These are phyloP conservation scores for Pseudonitzschia multiseries DNA, from an alignment of 108 stramenopile genomes.

Conservation along the genomic window DNA sequence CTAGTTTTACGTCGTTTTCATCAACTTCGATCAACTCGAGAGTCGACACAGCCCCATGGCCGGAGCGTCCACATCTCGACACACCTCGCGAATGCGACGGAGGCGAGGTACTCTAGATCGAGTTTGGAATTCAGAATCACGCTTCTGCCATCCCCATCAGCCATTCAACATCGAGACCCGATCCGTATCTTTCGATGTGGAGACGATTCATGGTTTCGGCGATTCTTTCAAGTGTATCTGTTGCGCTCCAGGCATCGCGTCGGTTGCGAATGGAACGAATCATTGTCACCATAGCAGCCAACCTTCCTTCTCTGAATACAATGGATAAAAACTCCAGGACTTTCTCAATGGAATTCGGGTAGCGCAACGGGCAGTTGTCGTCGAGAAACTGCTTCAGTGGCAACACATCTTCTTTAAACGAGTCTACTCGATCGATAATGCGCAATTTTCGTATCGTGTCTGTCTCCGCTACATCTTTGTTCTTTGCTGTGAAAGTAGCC, in stretches of 20 bases:
- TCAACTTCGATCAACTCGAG: constrained; percentile 9
- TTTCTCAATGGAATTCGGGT: constrained; percentile 27
- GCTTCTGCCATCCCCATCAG: neutral
- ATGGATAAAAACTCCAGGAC: constrained; percentile 51
- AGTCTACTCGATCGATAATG: constrained; percentile 15
- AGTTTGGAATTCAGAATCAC: neutral
- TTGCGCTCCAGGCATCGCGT: constrained; percentile 43
- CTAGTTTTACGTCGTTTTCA: constrained; percentile 27
- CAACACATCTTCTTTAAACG: constrained; percentile 54
- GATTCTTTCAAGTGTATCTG: constrained; percentile 4
- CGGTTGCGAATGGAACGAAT: constrained; percentile 56
- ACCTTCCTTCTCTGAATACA: constrained; percentile 47
- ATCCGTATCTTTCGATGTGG: neutral
- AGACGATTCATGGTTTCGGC: neutral
- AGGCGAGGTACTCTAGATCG: constrained; percentile 10
- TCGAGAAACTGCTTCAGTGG: constrained; percentile 61
- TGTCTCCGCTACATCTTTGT: neutral
- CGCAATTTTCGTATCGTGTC: neutral
- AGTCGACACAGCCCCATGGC: constrained; percentile 14
- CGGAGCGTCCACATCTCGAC: neutral
- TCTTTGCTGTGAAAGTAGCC: neutral
- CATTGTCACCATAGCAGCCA: constrained; percentile 46
- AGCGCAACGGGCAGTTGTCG: constrained; percentile 33
- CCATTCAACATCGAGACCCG: constrained; percentile 3
- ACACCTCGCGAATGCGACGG: neutral